These are phyloP conservation scores for Neopestalotiopsis rosae DNA, from an alignment of 2,329 filamentous ascomycete genomes.

Conservation along the genomic window DNA sequence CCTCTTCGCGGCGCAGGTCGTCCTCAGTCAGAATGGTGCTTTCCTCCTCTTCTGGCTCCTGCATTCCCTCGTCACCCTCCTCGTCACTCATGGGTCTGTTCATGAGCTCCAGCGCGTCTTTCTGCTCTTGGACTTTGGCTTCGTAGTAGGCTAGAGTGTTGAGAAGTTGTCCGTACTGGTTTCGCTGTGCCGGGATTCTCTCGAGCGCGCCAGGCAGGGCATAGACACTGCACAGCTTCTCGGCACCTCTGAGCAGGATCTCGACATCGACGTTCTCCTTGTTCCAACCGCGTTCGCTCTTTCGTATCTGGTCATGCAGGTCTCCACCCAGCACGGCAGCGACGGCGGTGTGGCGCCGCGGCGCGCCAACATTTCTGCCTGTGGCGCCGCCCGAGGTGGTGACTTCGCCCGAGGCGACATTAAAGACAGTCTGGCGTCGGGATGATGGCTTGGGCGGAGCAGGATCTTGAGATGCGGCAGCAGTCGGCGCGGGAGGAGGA, in stretches of 20 bases:
- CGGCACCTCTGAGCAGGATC: slow-evolving; percentile 81
- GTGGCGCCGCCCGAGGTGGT: slow-evolving; percentile 58
- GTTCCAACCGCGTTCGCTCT: slow-evolving; percentile 55
- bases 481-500: slow-evolving; percentile 60
- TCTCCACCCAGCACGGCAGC: slow-evolving; percentile 87
- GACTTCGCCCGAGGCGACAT: slow-evolving; percentile 66
- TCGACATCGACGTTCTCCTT: slow-evolving; percentile 85
- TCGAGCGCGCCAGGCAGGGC: slow-evolving; percentile 80
- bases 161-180: slow-evolving; percentile 72
- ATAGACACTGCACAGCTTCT: slow-evolving; percentile 90
- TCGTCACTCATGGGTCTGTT: slow-evolving; percentile 67
- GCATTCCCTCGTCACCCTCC: slow-evolving; percentile 55
- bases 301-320: slow-evolving; percentile 79
- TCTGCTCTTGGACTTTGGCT: slow-evolving; percentile 77
- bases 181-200: slow-evolving; percentile 74
- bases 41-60: slow-evolving; percentile 35
- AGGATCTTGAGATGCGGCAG: slow-evolving; percentile 47
- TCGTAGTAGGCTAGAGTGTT: slow-evolving; percentile 84
- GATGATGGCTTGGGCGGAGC: slow-evolving; percentile 50
- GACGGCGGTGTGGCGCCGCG: slow-evolving; percentile 80
- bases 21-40: slow-evolving; percentile 66
- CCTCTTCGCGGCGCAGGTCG: slow-evolving; percentile 72
- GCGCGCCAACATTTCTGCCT: slow-evolving; percentile 51
- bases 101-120: slow-evolving; percentile 73
- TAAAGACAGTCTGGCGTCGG: slow-evolving; percentile 69